phyloP scores from a whole-genome alignment of 495 filamentous ascomycete genomes.

The Daldinia grandis region DNA sequence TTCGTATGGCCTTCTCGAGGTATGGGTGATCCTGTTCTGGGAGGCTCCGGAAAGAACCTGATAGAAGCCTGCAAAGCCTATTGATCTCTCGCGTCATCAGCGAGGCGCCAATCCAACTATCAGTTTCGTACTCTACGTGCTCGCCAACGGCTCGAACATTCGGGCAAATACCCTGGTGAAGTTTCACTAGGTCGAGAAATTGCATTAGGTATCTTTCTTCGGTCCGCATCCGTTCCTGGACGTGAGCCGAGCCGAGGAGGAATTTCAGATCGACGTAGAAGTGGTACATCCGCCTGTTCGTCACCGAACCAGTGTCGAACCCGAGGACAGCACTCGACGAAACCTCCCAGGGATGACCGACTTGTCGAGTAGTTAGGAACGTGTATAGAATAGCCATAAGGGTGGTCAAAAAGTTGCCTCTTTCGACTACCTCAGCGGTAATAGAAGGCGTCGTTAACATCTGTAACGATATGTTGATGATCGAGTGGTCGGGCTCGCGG shows the following conservation, averaged over 20 bases:
- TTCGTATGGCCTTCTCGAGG: conserved; percentile 76
- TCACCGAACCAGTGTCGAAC: conserved; percentile 91
- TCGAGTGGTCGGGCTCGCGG: conserved; percentile 95
- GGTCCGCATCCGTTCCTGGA: conserved; percentile 79
- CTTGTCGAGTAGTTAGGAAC: conserved; percentile 93
- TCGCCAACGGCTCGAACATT: conserved; percentile 91
- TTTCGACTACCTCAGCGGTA: conserved; percentile 89
- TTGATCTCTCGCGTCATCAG: conserved; percentile 96
- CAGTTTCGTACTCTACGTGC: conserved; percentile 97
- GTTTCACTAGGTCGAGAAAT: conserved; percentile 92
- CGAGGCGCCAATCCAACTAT: conserved; percentile 96
- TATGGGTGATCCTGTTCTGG: conserved; percentile 67
- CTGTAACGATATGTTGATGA: conserved; percentile 95
- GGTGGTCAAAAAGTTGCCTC: conserved; percentile 96
- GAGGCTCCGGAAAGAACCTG: conserved; percentile 79
- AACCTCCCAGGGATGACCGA: conserved; percentile 89
- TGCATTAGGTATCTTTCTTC: conserved; percentile 90
- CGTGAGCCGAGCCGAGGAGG: conserved; percentile 84
- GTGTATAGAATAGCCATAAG: conserved; percentile 97
- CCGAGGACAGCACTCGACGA: conserved; percentile 83
- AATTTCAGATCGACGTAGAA: conserved; percentile 95
- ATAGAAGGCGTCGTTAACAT: conserved; percentile 97
- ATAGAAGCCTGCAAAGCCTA: conserved; percentile 84
- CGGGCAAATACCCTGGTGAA: conserved; percentile 96
- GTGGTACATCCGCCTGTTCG: conserved; percentile 93